Conservation (phyloP, 2,329 filamentous ascomycete genomes). For the Bipolaris sorokiniana region DNA sequence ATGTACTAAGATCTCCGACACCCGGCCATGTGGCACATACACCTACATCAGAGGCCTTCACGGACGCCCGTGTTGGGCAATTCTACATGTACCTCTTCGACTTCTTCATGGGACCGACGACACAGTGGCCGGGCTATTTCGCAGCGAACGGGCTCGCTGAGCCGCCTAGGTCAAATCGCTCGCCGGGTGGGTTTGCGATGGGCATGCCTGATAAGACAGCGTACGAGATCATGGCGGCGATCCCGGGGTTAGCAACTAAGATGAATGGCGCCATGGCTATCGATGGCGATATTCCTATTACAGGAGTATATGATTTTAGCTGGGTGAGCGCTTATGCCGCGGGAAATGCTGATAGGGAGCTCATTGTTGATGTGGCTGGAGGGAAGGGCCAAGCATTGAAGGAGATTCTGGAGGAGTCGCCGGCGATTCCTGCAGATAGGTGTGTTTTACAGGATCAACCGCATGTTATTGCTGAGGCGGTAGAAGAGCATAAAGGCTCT, state of each 20-base stretch:
- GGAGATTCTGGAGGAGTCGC: conserved; percentile 9
- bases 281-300: conserved; percentile 9
- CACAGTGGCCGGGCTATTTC: conserved; percentile 12
- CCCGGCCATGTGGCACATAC: conserved; percentile 13
- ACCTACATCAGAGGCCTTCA: conserved; percentile 10
- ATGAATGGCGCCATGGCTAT: conserved; percentile 13
- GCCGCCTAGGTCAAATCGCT: conserved; percentile 10
- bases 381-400: conserved; percentile 14
- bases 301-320: conserved; percentile 12
- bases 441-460: conserved; percentile 14
- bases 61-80: conserved; percentile 2
- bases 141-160: conserved; percentile 12
- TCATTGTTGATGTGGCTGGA: conserved; percentile 13
- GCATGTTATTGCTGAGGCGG: conserved; percentile 12
- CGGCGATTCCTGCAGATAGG: conserved; percentile 8
- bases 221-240: conserved; percentile 15
- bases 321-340: conserved; percentile 10
- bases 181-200: conserved; percentile 6
- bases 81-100: conserved; percentile 17
- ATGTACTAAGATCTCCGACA: conserved; percentile 3
- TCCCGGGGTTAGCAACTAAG: conserved; percentile 5
- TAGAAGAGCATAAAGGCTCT: conserved; percentile 8
- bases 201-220: conserved; percentile 17
- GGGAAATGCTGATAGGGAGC: conserved; percentile 3
- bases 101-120: conserved; percentile 11